Base-by-base conservation (phyloP, 2,329 filamentous ascomycete genomes). In the Penicillium sp. region DNA sequence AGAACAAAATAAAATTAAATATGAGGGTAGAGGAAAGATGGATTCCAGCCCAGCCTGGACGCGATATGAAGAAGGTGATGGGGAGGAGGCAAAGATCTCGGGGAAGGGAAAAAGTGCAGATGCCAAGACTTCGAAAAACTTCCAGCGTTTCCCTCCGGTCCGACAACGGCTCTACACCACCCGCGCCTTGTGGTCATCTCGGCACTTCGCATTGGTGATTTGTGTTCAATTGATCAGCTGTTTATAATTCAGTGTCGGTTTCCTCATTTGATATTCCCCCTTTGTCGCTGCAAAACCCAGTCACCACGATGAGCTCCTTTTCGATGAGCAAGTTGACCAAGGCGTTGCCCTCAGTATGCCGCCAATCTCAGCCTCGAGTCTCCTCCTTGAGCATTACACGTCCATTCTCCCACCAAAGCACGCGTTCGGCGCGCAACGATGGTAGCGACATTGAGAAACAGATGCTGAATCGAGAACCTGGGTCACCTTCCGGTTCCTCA, bases 121-220 rank as follows among this genome's bases (percentile, higher is more conserved):
- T 68, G 72, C 72, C 72, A 74, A 74, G 72, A 70, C 65, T 69
- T 67, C 68, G 64, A 73, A 73, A 74, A 71, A 66, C 65, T 65
- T 67, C 68, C 67, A 67, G 59, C 68, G 65, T 69, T 68, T 66
- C 62, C 69, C 65, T 67, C 65, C 63, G 64, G 66, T 67, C 66
- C 63, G 63, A 62, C 61, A 54, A 63, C 61, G 62, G 65, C 60
- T 64, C 25, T 49, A 42, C 42, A 48, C 50, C 57, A 53, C 33
- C 52, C 41, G 50, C 21, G 17, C 50, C 17, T 37, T 53, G 50
- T 56, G 37, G 47, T 47, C 48, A 54, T 45, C 25, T 50, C 38
- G 33, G 35, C 33, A 46, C 21, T 37, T 38, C 17, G 29, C 37
- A 52, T 50, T 48, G 37, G 42, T 35, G 37, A 13, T 12, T 43